These are phyloP conservation scores for Yamadazyma membranifaciens DNA, from an alignment of 1,139 yeast species.

Conservation along the genomic window DNA sequence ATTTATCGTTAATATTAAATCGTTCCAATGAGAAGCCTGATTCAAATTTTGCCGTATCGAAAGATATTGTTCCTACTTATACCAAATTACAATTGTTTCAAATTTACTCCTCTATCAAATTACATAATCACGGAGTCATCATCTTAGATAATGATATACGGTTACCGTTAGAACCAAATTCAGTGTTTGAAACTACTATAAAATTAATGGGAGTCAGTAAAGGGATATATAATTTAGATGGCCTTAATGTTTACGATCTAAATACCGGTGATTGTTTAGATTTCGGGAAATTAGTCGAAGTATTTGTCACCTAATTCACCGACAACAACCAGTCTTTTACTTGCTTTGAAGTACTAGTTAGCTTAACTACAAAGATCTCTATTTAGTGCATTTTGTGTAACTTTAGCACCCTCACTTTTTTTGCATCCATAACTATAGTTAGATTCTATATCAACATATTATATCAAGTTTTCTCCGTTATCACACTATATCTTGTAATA, in stretches of 20 bases:
- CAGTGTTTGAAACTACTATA: constrained; percentile 64
- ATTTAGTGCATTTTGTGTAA: too few relatives aligned
- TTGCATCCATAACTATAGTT: too few relatives aligned
- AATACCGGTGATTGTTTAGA: constrained; percentile 68
- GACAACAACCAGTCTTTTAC: not conserved
- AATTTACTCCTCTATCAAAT: constrained; percentile 37
- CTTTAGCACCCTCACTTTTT: too few relatives aligned
- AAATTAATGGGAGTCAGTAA: constrained; percentile 59
- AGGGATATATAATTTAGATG: constrained; percentile 67
- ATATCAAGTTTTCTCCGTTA: too few relatives aligned
- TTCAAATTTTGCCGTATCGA: not conserved
- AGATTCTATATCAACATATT: too few relatives aligned
- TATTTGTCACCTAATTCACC: constrained; percentile 42
- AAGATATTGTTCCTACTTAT: constrained; percentile 15
- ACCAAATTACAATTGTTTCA: constrained; percentile 25
- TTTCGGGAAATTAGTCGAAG: constrained; percentile 69
- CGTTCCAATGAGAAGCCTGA: constrained; percentile 9
- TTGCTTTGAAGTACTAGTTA: not conserved
- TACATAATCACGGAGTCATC: constrained; percentile 48
- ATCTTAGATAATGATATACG: constrained; percentile 65
- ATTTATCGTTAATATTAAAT: constrained; percentile 41
- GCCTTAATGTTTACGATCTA: constrained; percentile 63
- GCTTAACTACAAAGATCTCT: too few relatives aligned
- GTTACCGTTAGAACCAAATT: constrained; percentile 59
- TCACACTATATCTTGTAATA: too few relatives aligned